phyloP scores from a whole-genome alignment of 345 rosid genomes.

The Brassica nigra region DNA sequence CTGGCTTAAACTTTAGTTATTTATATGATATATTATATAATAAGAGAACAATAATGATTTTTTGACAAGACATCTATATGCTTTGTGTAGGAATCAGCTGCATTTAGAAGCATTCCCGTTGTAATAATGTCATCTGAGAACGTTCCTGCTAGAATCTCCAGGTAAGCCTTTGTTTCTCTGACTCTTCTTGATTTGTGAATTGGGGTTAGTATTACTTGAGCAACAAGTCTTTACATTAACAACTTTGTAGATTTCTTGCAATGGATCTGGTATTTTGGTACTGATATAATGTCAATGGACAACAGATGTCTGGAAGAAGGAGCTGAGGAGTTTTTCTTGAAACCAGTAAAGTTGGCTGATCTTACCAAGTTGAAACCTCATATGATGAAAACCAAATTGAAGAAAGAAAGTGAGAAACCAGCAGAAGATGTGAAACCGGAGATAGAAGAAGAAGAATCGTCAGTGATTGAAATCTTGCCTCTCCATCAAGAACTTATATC shows the following conservation, averaged over 20 bases:
- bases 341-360: constrained; percentile 85
- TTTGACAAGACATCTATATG: constrained; percentile 6
- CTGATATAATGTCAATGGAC: background rate
- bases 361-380: constrained; percentile 73
- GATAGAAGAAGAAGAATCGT: constrained; percentile 13
- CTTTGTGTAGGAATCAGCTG: constrained; percentile 58
- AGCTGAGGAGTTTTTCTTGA: constrained; percentile 87
- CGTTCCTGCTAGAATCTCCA: constrained; percentile 76
- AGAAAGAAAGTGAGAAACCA: constrained; percentile 27
- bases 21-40: background rate
- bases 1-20: background rate
- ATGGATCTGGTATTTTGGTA: too few species aligned
- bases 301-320: constrained; percentile 86
- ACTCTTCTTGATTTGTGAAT: background rate
- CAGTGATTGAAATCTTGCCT: constrained; percentile 27
- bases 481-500: constrained; percentile 15
- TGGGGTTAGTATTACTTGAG: background rate
- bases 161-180: constrained; percentile 39
- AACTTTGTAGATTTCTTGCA: background rate
- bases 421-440: constrained; percentile 9
- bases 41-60: background rate
- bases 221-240: background rate
- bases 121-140: constrained; percentile 95
- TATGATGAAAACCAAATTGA: constrained; percentile 42
- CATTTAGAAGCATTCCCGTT: constrained; percentile 76